These are phyloP conservation scores for Cutaneotrichosporon arboriforme DNA, from an alignment of 1,284 basidiomycete species.

Conservation along the genomic window DNA sequence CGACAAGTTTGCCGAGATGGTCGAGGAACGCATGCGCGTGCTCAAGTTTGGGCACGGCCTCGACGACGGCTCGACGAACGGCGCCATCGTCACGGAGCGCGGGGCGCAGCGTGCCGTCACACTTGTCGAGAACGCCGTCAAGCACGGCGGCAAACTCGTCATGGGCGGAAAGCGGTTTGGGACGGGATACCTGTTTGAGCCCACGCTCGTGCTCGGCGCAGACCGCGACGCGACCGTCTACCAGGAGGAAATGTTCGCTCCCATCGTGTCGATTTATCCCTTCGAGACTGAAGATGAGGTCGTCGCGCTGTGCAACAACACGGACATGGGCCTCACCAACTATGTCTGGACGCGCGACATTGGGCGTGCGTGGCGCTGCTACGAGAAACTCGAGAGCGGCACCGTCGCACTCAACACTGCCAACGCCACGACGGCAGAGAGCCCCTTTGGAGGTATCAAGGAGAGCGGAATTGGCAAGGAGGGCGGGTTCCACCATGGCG, in stretches of 20 bases:
- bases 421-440: constrained; percentile 65
- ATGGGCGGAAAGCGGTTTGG: constrained; percentile 65
- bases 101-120: constrained; percentile 74
- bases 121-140: constrained; percentile 76
- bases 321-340: constrained; percentile 77
- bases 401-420: constrained; percentile 75
- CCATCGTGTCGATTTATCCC: constrained; percentile 54
- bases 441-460: constrained; percentile 76
- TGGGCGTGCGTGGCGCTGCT: constrained; percentile 83
- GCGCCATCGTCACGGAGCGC: constrained; percentile 76
- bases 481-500: constrained; percentile 20
- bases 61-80: constrained; percentile 66
- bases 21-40: constrained; percentile 54
- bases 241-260: constrained; percentile 79
- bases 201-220: constrained; percentile 81
- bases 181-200: constrained; percentile 63
- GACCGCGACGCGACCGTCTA: constrained; percentile 58
- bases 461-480: constrained; percentile 27
- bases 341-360: constrained; percentile 87
- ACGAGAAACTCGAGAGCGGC: constrained; percentile 84
- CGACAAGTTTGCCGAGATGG: constrained; percentile 27
- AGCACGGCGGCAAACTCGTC: constrained; percentile 74
- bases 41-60: constrained; percentile 87
- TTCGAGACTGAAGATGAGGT: constrained; percentile 92
- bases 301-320: constrained; percentile 70